Base-by-base conservation (phyloP, 257 asterid species). In the Jaltomata sinuosa region DNA sequence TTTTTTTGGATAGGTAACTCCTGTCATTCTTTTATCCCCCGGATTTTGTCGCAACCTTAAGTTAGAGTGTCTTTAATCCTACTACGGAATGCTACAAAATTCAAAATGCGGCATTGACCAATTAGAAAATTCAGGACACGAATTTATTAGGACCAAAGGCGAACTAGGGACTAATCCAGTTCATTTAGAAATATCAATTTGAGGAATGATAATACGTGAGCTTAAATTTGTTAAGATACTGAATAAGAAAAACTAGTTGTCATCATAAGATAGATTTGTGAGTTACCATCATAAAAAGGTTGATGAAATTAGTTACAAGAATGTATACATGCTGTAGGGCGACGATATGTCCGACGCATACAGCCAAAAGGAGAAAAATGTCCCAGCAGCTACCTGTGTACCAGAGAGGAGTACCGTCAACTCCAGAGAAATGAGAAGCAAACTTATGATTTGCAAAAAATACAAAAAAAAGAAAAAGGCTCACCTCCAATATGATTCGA, bases 291-390 rank as follows among this genome's bases (percentile, higher is more conserved):
- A 83, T 83, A 87, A 87, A 90, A 91, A 91, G 85, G 93, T 89
- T 89, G 93, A 86, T 85, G 91, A 90, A 91, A 87, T 85, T 90
- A 93, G 92, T 92, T 92, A 88, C 88, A 89, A 92, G 98, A 94
- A 87, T 49, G 83, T 89, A 84, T 89, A 87, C 92, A 86, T 89
- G 91, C 88, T 85, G 89, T 89, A 89, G 49, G 92, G 92, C 61
- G 92, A 89, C 34, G 91, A 88, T 84, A 96, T 84, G 89, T 93
- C 89, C 22, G 96, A 84, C 47, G 91, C 84, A 85, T 84, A 88
- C 85, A 91, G 85, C 99, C 99, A 96, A 86, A 89, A 91, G 69
- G 97, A 91, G 93, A 93, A 96, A 86, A 92, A 90, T 36, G 55
- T 78, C 76, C 98, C 95, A 79, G 90, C 92, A 89, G 93, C 93